A percentile compares a stretch with the other conserved stretches of the same genome.
Conservation (phyloP, 129 eudicot genomes). For the Artemisia tridentata region DNA sequence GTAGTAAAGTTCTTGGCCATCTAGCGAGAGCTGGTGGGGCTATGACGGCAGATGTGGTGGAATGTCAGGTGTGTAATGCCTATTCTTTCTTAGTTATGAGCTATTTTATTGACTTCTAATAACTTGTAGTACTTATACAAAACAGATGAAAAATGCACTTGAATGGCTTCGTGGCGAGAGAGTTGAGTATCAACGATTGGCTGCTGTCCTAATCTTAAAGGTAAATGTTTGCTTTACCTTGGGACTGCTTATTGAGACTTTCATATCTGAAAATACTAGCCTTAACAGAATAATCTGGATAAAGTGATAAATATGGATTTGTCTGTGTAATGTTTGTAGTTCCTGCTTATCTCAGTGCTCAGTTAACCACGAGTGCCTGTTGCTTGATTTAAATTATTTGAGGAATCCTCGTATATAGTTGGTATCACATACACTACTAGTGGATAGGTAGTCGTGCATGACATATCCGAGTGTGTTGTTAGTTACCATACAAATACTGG, state of each 20-base stretch:
- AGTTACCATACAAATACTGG: too few relatives aligned
- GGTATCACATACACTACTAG: too few relatives aligned
- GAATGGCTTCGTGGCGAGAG: slow-evolving; percentile 92
- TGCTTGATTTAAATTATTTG: too few relatives aligned
- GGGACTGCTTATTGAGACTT: slow-evolving; percentile 13
- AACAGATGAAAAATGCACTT: slow-evolving; percentile 76
- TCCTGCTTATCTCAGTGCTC: too few relatives aligned
- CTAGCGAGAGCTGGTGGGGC: slow-evolving; percentile 97
- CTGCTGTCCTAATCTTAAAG: slow-evolving; percentile 89
- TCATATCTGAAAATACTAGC: background rate
- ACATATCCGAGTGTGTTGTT: too few relatives aligned
- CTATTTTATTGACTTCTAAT: background rate
- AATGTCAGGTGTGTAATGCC: slow-evolving; percentile 58
- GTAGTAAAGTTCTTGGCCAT: slow-evolving; percentile 94
- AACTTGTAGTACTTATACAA: slow-evolving; percentile 18
- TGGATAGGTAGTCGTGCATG: too few relatives aligned
- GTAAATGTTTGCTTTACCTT: slow-evolving; percentile 37
- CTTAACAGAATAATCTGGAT: too few relatives aligned
- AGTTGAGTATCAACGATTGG: slow-evolving; percentile 89
- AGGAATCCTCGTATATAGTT: too few relatives aligned
- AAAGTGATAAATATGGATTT: too few relatives aligned
- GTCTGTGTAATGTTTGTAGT: too few relatives aligned
- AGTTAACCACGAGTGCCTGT: too few relatives aligned
- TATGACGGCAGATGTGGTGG: slow-evolving; percentile 98
- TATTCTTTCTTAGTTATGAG: background rate